Conservation (phyloP, 257 asterid genomes). For the Nicotiana tabacum region DNA sequence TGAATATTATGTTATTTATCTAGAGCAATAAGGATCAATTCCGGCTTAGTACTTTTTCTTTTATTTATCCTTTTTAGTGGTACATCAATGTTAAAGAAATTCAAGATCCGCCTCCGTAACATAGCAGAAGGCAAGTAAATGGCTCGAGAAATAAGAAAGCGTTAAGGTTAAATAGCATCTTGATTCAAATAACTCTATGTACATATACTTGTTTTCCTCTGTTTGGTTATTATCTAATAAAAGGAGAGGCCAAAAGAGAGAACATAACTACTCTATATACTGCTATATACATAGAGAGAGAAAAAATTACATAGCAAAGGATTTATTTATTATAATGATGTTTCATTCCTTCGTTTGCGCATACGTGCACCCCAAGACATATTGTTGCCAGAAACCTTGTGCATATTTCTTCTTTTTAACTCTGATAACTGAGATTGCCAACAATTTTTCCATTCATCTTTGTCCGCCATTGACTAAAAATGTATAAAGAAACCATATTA, state of each 20-base stretch:
- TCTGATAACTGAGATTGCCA: constrained; percentile 74
- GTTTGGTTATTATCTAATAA: background rate
- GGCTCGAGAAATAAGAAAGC: background rate
- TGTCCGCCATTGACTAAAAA: constrained; percentile 49
- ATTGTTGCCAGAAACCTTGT: constrained; percentile 32
- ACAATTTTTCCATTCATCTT: constrained; percentile 52
- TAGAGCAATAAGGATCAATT: too few relatives aligned
- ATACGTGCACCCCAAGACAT: constrained; percentile 80
- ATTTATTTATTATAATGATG: constrained; percentile 15
- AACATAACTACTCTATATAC: background rate
- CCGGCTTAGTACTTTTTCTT: too few relatives aligned
- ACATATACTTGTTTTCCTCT: background rate
- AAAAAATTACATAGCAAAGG: background rate
- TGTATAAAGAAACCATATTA: constrained; percentile 6
- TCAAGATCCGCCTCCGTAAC: too few relatives aligned
- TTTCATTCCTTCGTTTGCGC: constrained; percentile 48
- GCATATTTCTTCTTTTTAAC: constrained; percentile 51
- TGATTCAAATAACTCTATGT: background rate
- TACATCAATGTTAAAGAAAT: too few relatives aligned
- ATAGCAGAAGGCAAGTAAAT: background rate
- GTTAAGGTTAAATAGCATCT: background rate
- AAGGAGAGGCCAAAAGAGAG: background rate
- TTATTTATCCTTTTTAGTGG: too few relatives aligned
- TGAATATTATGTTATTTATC: too few relatives aligned
- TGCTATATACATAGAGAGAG: background rate